Conservation (phyloP, 495 filamentous ascomycete genomes). For the Talaromyces borbonicus region DNA sequence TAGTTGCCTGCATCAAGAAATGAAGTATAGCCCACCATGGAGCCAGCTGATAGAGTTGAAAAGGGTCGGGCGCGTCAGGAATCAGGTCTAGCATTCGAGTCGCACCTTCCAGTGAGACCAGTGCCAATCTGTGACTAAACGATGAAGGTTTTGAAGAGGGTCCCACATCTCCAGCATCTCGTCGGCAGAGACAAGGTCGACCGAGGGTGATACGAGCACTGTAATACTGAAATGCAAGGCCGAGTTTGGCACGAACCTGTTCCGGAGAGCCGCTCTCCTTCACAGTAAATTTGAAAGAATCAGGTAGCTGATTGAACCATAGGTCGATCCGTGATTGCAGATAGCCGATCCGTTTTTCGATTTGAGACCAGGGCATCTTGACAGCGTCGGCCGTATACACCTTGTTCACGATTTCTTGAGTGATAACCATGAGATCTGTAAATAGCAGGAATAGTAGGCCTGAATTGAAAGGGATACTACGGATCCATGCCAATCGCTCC, state of each 20-base stretch:
- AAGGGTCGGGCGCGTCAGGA: constrained; percentile 33
- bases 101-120: constrained; percentile 46
- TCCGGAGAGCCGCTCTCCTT: constrained; percentile 23
- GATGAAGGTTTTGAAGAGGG: constrained; percentile 29
- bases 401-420: constrained; percentile 42
- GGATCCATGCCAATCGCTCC: constrained; percentile 20
- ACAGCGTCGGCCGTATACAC: constrained; percentile 50
- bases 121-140: constrained; percentile 49
- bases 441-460: constrained; percentile 41
- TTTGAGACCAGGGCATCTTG: constrained; percentile 45
- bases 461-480: constrained; percentile 22
- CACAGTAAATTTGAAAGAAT: constrained; percentile 39
- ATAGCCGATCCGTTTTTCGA: constrained; percentile 46
- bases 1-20: constrained; percentile 53
- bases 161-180: too few species aligned
- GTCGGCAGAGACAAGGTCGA: constrained; percentile 54
- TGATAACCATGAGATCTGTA: constrained; percentile 41
- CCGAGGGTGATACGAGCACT: constrained; percentile 50
- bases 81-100: constrained; percentile 43
- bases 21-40: constrained; percentile 63
- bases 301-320: constrained; percentile 45
- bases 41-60: constrained; percentile 41
- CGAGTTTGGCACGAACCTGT: constrained; percentile 33
- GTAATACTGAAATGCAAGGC: constrained; percentile 49
- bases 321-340: constrained; percentile 41